Percentiles rank a stretch among this genome's conserved stretches.
phyloP scores from a whole-genome alignment of 805 yeast genomes.

The Komagataella mondaviorum region DNA sequence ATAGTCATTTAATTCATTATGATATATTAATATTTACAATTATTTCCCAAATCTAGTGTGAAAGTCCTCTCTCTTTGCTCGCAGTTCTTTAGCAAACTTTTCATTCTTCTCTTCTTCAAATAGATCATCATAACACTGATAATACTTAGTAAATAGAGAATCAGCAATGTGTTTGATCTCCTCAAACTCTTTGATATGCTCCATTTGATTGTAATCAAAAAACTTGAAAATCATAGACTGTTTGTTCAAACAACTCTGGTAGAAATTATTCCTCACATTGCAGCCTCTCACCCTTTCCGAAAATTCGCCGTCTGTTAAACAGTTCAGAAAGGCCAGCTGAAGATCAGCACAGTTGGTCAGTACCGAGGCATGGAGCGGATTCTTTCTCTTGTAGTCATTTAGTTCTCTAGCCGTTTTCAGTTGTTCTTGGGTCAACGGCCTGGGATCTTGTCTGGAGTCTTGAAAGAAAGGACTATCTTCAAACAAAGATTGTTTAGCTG shows the following conservation, averaged over 20 bases:
- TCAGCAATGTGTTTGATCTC: constrained; percentile 15
- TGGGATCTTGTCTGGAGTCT: neutral
- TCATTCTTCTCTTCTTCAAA: constrained; percentile 10
- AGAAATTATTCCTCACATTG: constrained; percentile 14
- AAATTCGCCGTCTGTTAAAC: constrained; percentile 6
- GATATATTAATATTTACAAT: neutral
- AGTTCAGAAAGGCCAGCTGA: constrained; percentile 13
- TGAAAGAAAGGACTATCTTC: neutral
- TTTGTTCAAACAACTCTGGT: constrained; percentile 15
- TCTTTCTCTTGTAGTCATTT: constrained; percentile 15
- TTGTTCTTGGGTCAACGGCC: constrained; percentile 5
- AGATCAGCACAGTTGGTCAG: constrained; percentile 20
- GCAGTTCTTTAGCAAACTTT: constrained; percentile 13
- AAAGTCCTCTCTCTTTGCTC: constrained; percentile 16
- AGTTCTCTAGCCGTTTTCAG: constrained; percentile 7
- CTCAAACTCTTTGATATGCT: constrained; percentile 14
- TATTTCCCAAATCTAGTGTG: constrained; percentile 13
- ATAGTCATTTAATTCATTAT: no score
- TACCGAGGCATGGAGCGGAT: constrained; percentile 14
- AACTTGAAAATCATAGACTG: constrained; percentile 17
- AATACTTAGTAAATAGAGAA: constrained; percentile 13
- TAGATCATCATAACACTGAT: constrained; percentile 13
- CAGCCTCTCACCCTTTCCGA: constrained; percentile 4
- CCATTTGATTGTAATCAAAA: constrained; percentile 18
- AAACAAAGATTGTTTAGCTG: neutral